A percentile compares a stretch with the other conserved stretches of the same genome.
phyloP scores from a whole-genome alignment of 1,284 basidiomycete genomes.

The Irpex sp. region DNA sequence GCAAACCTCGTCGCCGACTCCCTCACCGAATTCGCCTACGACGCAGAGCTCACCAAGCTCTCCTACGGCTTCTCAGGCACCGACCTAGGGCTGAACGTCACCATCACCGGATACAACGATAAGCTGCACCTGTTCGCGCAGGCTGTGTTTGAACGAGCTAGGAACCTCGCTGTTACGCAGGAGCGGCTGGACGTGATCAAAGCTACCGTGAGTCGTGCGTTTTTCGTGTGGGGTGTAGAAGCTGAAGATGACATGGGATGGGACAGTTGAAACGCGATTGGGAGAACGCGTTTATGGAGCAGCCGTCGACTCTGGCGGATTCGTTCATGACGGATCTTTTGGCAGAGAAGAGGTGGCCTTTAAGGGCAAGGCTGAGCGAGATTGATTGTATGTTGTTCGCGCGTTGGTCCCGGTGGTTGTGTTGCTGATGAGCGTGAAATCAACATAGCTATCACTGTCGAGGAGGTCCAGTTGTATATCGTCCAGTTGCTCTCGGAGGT shows the following conservation, averaged over 20 bases:
- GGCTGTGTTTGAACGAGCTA: conserved; percentile 74
- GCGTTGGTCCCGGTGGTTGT: neutral
- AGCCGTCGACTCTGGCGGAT: conserved; percentile 81
- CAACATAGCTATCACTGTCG: conserved; percentile 57
- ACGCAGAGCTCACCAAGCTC: conserved; percentile 90
- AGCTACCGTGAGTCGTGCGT: conserved; percentile 60
- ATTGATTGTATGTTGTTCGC: conserved; percentile 57
- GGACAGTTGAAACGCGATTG: conserved; percentile 66
- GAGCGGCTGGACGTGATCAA: conserved; percentile 82
- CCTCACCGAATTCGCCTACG: conserved; percentile 89
- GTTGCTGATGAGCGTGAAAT: neutral
- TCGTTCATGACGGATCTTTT: conserved; percentile 77
- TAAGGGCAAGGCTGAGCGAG: conserved; percentile 79
- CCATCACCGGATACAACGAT: conserved; percentile 90
- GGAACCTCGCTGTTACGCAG: conserved; percentile 63
- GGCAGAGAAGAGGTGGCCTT: conserved; percentile 73
- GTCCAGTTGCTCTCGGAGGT: conserved; percentile 63
- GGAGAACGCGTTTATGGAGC: conserved; percentile 85
- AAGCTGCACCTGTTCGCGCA: conserved; percentile 81
- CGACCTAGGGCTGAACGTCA: conserved; percentile 68
- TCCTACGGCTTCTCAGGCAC: conserved; percentile 71
- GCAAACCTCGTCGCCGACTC: conserved; percentile 87
- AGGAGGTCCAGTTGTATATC: conserved; percentile 73
- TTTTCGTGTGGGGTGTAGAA: no score
- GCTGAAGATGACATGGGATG: no score